These are phyloP conservation scores for Dactylellina haptotyla DNA, from an alignment of 2,329 filamentous ascomycete species.

Conservation along the genomic window DNA sequence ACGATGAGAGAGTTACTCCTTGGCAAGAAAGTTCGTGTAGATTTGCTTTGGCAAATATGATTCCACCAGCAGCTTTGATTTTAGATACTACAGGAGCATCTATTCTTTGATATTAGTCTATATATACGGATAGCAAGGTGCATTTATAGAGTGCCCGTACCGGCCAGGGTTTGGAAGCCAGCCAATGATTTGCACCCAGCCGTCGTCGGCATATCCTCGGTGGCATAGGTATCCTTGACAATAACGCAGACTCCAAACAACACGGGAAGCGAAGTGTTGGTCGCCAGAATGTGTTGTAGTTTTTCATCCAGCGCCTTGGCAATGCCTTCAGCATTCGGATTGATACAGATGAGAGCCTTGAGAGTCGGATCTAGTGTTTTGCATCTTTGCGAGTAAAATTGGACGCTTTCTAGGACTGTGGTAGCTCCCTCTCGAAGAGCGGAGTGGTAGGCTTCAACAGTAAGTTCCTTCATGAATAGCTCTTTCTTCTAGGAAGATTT, in stretches of 20 bases:
- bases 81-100: slow-evolving; percentile 67
- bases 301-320: slow-evolving; percentile 24
- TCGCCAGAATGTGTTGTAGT: slow-evolving; percentile 16
- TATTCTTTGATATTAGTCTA: background rate
- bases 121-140: background rate
- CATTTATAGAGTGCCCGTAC: background rate
- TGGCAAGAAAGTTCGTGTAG: slow-evolving; percentile 73
- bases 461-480: slow-evolving; percentile 4
- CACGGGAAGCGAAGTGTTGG: slow-evolving; percentile 49
- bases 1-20: slow-evolving; percentile 71
- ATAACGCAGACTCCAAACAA: slow-evolving; percentile 72
- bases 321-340: slow-evolving; percentile 9
- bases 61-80: slow-evolving; percentile 66
- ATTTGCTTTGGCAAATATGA: slow-evolving; percentile 71
- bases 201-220: slow-evolving; percentile 68
- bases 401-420: background rate
- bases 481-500: background rate
- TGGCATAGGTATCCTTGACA: slow-evolving; percentile 74
- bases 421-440: background rate
- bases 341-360: slow-evolving; percentile 20
- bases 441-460: slow-evolving; percentile 8
- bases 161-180: slow-evolving; percentile 62
- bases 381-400: slow-evolving; percentile 15
- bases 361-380: slow-evolving; percentile 7
- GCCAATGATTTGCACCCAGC: slow-evolving; percentile 67